Base-by-base conservation (phyloP, 352 stramenopile species). In the Phytophthora fragariae region DNA sequence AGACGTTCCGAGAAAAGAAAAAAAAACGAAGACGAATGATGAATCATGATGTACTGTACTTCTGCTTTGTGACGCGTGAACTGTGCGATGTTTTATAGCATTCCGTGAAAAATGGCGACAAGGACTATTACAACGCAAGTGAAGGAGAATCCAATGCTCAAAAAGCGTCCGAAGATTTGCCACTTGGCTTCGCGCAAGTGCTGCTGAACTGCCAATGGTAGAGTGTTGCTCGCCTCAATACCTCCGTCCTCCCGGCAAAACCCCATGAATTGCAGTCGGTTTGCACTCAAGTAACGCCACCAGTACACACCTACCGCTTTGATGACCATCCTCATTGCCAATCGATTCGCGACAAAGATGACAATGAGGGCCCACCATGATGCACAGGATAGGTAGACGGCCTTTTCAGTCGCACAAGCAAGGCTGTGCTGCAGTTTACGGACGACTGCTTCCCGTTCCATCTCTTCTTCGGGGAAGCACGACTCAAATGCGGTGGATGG, bases 341-440 rank as follows among this genome's bases (percentile, higher is more conserved):
- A 85, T 7, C 85, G 82, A 60, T 80, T 85, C 19, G 75, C 68
- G 2, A 84, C 29, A 41, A 81, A 75, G 9, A 91, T 46, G n/a
- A 90, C 71, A 9, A 85, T 31, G 15, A 91, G 35, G 11, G 92
- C 75, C 87, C 86, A 92, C 85, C 86, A 94, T 21, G 81, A 91
- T 19, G 84, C 64, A 52, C 80, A 29, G 9, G 71, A 78, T 58
- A 94, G 70, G 61, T 94, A 94, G 27, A 92, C 57, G n/a, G 70
- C 73, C 50, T 84, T 79, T 62, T 94, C 87, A 15, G 83, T 70
- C 21, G 79, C 75, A 55, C 87, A 94, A 5, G 76, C 58, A 11
- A 90, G 82, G 2, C 21, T 59, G 24, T 79, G 75, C 17, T 91
- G 68, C 19, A 92, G 49, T 15, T 62, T 73, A 9, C 24, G 55